These are phyloP conservation scores for Wickerhamiella nectarea DNA, from an alignment of 805 yeast genomes.

Conservation along the genomic window DNA sequence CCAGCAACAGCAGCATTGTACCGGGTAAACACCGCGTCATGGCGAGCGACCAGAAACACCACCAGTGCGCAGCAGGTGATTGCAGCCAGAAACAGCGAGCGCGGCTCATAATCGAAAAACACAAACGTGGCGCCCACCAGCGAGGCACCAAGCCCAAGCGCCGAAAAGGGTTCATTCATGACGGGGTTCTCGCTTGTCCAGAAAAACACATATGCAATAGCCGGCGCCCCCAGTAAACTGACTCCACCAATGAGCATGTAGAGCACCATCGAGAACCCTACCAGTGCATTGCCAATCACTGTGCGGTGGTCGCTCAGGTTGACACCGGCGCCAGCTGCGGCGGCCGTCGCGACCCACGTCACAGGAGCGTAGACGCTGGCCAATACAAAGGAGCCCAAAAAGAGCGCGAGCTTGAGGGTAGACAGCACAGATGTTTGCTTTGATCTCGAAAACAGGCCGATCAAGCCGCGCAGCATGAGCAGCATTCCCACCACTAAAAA, in stretches of 20 bases:
- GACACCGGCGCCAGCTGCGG: constrained; percentile 2
- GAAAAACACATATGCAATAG: constrained; percentile 7
- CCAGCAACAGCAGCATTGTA: constrained; percentile 17
- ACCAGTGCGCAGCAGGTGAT: constrained; percentile 23
- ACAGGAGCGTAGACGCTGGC: constrained; percentile 11
- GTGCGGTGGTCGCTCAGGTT: constrained; percentile 4
- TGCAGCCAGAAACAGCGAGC: constrained; percentile 13
- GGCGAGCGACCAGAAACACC: constrained; percentile 21
- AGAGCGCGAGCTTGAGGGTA: constrained; percentile 12
- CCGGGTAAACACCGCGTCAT: constrained; percentile 21
- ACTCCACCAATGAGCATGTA: constrained; percentile 7
- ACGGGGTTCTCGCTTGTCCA: constrained; percentile 8
- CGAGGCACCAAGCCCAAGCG: constrained; percentile 1
- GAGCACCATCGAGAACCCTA: constrained; percentile 12
- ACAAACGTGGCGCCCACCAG: constrained; percentile 15
- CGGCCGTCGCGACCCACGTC: constrained; percentile 8
- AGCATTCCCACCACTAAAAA: constrained; percentile 18
- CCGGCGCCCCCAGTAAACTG: constrained; percentile 6
- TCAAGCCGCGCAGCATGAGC: constrained; percentile 13
- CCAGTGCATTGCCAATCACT: constrained; percentile 9
- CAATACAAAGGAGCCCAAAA: constrained; percentile 14
- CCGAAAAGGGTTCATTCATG: constrained; percentile 6
- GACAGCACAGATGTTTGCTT: constrained; percentile 8
- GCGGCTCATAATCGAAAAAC: constrained; percentile 5
- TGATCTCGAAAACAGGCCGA: constrained; percentile 10